These are phyloP conservation scores for Fallopia convolvulus DNA, from an alignment of 148 eudicot species.

Conservation along the genomic window DNA sequence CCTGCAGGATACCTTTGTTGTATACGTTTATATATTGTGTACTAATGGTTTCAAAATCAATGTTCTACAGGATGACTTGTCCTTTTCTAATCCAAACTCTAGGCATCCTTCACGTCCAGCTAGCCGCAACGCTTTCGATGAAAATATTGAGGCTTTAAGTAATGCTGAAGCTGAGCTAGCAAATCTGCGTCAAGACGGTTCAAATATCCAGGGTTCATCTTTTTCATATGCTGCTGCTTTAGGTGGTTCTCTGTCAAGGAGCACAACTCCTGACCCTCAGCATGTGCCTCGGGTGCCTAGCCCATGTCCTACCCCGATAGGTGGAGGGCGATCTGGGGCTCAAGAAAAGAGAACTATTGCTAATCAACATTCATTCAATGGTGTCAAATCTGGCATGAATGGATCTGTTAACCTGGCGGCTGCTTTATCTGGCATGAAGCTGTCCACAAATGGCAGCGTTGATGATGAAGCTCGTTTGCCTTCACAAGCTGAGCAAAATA, in stretches of 20 bases:
- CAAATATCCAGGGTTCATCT: conserved; percentile 40
- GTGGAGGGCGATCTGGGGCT: conserved; percentile 55
- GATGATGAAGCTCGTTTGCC: conserved; percentile 39
- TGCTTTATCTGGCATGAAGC: conserved; percentile 78
- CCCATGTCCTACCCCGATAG: conserved; percentile 90
- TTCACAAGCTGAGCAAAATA: conserved; percentile 38
- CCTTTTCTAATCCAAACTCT: conserved; percentile 50
- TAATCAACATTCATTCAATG: conserved; percentile 53
- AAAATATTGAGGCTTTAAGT: conserved; percentile 35
- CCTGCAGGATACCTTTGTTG: neutral
- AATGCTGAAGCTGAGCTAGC: conserved; percentile 70
- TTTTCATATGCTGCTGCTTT: conserved; percentile 88
- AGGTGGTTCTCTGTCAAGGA: conserved; percentile 81
- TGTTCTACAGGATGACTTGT: conserved; percentile 59
- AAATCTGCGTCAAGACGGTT: conserved; percentile 34
- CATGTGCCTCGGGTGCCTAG: conserved; percentile 80
- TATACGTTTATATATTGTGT: neutral
- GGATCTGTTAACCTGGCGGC: conserved; percentile 53
- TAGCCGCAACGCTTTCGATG: conserved; percentile 82
- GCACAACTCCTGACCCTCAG: conserved; percentile 93
- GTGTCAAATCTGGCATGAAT: conserved; percentile 35
- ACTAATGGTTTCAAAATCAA: neutral
- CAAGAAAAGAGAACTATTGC: conserved; percentile 48
- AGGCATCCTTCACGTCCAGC: conserved; percentile 88
- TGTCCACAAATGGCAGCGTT: conserved; percentile 46